Percentiles rank a stretch among this genome's conserved stretches.
Evolutionary conservation across 163 green algal genomes (phyloP).

Genomic region (Picocystis sp.): DNA sequence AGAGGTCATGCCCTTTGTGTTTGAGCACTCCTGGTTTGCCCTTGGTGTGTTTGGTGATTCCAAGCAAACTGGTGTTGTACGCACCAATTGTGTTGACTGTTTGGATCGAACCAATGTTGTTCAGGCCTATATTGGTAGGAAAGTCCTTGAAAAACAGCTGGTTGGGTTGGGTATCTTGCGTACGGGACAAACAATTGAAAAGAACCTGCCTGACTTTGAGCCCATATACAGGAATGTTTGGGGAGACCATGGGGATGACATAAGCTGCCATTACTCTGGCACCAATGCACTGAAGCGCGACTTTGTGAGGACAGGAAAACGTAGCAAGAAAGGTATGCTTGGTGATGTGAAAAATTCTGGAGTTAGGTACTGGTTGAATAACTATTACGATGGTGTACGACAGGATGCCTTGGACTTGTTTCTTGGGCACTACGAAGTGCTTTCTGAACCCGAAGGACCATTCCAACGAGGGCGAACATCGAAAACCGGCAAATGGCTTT

Average conservation of each 20-base stretch:
- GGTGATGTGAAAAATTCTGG: slow-evolving; percentile 55
- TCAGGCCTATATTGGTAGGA: slow-evolving; percentile 45
- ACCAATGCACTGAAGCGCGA: slow-evolving; percentile 67
- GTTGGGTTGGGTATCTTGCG: slow-evolving; percentile 23
- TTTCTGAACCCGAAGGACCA: not conserved
- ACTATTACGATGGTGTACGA: slow-evolving; percentile 64
- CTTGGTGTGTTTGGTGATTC: slow-evolving; percentile 2
- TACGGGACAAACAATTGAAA: slow-evolving; percentile 3
- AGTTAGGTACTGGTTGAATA: slow-evolving; percentile 75
- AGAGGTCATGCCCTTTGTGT: slow-evolving; percentile 32
- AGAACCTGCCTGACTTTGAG: slow-evolving; percentile 28
- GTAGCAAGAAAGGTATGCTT: slow-evolving; percentile 49
- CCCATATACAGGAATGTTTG: slow-evolving; percentile 54
- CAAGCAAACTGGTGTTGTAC: slow-evolving; percentile 55
- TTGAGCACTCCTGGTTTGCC: slow-evolving; percentile 26
- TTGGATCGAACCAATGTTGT: slow-evolving; percentile 87
- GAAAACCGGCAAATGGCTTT: no score
- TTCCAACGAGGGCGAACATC: no score
- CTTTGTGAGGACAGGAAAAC: slow-evolving; percentile 76
- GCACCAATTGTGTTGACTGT: slow-evolving; percentile 87
- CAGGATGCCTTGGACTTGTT: slow-evolving; percentile 63
- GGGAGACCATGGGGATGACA: slow-evolving; percentile 75
- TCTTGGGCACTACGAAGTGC: slow-evolving; percentile 23
- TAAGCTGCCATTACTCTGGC: slow-evolving; percentile 63
- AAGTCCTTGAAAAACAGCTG: slow-evolving; percentile 13